Percentiles rank a stretch among this genome's conserved stretches.
Evolutionary conservation across 2,329 filamentous ascomycete genomes (phyloP).

Genomic region (Chaetomiaceae sp.): DNA sequence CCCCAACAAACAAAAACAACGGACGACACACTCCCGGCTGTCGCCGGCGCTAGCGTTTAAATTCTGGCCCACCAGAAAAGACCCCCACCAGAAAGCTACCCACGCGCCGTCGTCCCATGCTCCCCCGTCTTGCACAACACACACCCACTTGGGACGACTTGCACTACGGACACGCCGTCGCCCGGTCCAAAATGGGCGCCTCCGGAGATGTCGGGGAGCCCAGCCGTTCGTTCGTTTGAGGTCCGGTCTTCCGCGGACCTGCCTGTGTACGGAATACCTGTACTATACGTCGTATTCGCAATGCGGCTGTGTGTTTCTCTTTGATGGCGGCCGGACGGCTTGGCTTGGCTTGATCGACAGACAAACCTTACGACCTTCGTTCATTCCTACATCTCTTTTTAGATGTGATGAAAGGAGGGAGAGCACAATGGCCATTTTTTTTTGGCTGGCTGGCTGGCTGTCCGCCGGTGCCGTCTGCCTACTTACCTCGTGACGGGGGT

Average conservation of each 20-base stretch:
- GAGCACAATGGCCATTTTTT: no score
- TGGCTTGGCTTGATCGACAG: background rate
- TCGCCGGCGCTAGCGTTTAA: background rate
- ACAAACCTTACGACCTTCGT: no score
- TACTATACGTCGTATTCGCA: slow-evolving; percentile 2
- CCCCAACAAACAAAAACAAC: background rate
- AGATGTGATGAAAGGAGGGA: no score
- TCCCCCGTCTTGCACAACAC: no score
- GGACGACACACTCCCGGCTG: slow-evolving; percentile 1
- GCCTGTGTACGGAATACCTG: no score
- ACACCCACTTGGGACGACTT: background rate
- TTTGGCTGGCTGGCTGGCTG: no score
- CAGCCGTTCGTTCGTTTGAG: background rate
- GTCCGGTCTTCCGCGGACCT: background rate
- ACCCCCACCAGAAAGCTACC: no score
- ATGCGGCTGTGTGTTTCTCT: background rate
- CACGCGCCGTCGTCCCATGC: background rate
- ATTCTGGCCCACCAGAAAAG: background rate
- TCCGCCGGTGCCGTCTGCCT: no score
- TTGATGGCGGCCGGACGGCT: background rate
- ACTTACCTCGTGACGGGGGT: no score
- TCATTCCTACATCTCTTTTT: no score
- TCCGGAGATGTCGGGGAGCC: background rate
- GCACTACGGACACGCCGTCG: slow-evolving; percentile 7
- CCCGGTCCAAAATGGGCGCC: background rate